Conservation (phyloP, 352 stramenopile species). For the Saprolegnia diclina region DNA sequence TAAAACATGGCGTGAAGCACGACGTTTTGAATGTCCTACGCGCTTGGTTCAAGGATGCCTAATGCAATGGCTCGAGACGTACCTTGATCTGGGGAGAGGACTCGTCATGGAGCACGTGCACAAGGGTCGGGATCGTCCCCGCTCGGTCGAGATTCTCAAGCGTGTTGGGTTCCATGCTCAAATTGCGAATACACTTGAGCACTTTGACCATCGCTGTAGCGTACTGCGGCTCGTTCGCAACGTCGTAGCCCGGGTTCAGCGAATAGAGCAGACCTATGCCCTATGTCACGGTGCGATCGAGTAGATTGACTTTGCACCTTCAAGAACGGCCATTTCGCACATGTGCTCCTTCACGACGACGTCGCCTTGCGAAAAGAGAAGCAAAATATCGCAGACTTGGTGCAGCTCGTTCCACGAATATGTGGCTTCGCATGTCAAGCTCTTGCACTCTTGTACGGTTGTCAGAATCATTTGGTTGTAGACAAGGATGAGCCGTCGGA, state of each 20-base stretch:
- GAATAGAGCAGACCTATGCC: constrained; percentile 25
- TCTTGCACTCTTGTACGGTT: constrained; percentile 27
- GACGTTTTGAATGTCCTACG: constrained; percentile 86
- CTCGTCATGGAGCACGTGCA: constrained; percentile 61
- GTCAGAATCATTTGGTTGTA: constrained; percentile 70
- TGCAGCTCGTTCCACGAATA: constrained; percentile 48
- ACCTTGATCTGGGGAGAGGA: constrained; percentile 25
- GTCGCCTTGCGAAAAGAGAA: constrained; percentile 90
- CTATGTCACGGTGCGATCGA: neutral
- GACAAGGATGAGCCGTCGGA: constrained; percentile 83
- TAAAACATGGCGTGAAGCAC: constrained; percentile 91
- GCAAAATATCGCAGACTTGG: constrained; percentile 81
- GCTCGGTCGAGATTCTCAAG: constrained; percentile 85
- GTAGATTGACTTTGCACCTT: constrained; percentile 46
- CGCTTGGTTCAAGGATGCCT: neutral
- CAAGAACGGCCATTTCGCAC: constrained; percentile 71
- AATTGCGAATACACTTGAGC: constrained; percentile 80
- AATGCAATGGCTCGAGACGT: neutral
- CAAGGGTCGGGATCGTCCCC: constrained; percentile 80
- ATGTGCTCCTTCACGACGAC: constrained; percentile 90
- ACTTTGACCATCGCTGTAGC: constrained; percentile 66
- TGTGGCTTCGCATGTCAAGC: neutral
- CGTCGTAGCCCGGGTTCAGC: constrained; percentile 28
- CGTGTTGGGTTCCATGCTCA: constrained; percentile 88
- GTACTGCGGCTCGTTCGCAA: constrained; percentile 41